Conservation (phyloP, 257 asterid species). For the Rauvolfia tetraphylla region DNA sequence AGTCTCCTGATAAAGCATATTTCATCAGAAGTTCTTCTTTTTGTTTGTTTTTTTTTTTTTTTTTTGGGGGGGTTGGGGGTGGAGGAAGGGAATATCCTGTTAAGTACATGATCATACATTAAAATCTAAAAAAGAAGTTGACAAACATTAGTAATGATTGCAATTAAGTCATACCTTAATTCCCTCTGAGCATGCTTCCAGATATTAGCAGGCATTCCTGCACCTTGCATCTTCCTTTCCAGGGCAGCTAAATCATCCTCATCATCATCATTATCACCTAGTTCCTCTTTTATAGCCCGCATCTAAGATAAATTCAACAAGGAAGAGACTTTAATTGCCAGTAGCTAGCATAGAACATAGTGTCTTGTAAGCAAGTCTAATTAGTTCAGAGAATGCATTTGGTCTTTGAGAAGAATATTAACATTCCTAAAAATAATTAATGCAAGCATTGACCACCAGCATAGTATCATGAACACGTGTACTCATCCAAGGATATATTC, state of each 20-base stretch:
- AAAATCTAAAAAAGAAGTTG: not conserved
- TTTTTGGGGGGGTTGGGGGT: no score
- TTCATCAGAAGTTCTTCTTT: not conserved
- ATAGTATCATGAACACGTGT: not conserved
- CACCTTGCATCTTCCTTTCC: constrained; percentile 93
- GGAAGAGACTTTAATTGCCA: not conserved
- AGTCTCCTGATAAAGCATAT: constrained; percentile 69
- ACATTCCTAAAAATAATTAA: not conserved
- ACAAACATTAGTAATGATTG: not conserved
- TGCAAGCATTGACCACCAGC: no score
- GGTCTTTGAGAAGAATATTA: not conserved
- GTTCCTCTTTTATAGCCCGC: constrained; percentile 99
- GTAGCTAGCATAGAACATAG: not conserved
- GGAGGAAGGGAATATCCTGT: no score
- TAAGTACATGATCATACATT: not conserved
- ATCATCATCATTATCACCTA: constrained; percentile 93
- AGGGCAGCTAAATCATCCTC: constrained; percentile 95
- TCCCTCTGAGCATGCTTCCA: constrained; percentile 99
- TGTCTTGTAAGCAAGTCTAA: not conserved
- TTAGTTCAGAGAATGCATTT: not conserved
- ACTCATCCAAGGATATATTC: not conserved
- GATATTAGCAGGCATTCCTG: constrained; percentile 88
- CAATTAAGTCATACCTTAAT: constrained; percentile 48
- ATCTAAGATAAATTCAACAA: constrained; percentile 54
- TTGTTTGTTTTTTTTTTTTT: not conserved